phyloP scores from a whole-genome alignment of 805 yeast species.

The Teunomyces gatunensis region DNA sequence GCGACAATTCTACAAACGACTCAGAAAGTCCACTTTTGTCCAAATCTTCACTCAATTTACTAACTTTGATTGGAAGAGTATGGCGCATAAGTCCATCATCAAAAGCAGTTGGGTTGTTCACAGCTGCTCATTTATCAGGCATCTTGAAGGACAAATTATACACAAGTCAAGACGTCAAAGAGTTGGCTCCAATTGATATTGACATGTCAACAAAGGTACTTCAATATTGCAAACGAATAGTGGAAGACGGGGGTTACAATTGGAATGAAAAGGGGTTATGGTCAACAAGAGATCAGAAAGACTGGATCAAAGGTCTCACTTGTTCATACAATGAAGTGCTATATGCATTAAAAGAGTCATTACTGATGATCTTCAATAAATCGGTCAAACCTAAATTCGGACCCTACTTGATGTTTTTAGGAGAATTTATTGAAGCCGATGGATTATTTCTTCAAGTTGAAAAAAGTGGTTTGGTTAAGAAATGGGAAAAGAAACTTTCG shows the following conservation, averaged over 20 bases:
- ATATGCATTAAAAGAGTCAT: conserved; percentile 39
- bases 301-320: conserved; percentile 48
- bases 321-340: conserved; percentile 47
- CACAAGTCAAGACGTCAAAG: conserved; percentile 14
- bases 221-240: conserved; percentile 24
- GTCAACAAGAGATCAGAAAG: conserved; percentile 45
- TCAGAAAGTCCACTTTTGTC: conserved; percentile 28
- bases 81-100: conserved; percentile 61
- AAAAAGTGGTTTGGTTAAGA: conserved; percentile 37
- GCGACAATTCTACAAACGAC: conserved; percentile 23
- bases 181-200: conserved; percentile 31
- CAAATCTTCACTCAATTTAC: conserved; percentile 41
- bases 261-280: conserved; percentile 33
- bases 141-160: conserved; percentile 24
- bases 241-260: conserved; percentile 29
- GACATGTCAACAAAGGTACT: conserved; percentile 24
- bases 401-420: conserved; percentile 48
- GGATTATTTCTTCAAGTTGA: conserved; percentile 35
- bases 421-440: conserved; percentile 50
- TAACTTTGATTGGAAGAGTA: conserved; percentile 44
- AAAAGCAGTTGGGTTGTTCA: conserved; percentile 46
- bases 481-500: conserved; percentile 44
- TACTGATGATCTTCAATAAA: conserved; percentile 41
- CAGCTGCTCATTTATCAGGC: conserved; percentile 43
- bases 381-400: conserved; percentile 57